Evolutionary conservation across 2,329 filamentous ascomycete species (phyloP).

Genomic region (Trichoderma cornu-damae): DNA sequence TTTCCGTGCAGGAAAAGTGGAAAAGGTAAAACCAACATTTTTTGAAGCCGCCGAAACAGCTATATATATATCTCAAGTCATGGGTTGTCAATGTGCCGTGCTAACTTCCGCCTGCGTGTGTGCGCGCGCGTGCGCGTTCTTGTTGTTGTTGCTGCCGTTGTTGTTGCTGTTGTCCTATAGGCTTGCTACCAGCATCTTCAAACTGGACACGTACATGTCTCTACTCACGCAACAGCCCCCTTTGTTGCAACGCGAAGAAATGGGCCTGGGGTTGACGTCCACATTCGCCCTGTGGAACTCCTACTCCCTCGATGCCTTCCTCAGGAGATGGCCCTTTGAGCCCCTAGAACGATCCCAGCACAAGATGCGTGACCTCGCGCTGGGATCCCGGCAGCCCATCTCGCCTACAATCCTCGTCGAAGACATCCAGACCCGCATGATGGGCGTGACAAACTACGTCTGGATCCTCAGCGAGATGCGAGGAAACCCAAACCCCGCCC

Average conservation of each 20-base stretch:
- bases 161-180: slow-evolving; percentile 28
- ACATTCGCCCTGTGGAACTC: slow-evolving; percentile 37
- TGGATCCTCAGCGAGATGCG: slow-evolving; percentile 30
- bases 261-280: slow-evolving; percentile 32
- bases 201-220: slow-evolving; percentile 38
- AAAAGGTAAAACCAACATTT: slow-evolving; percentile 33
- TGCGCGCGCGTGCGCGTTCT: too few relatives aligned
- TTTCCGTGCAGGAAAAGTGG: slow-evolving; percentile 31
- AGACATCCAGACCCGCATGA: slow-evolving; percentile 33
- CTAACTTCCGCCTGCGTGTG: not conserved
- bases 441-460: slow-evolving; percentile 30
- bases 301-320: slow-evolving; percentile 35
- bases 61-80: not conserved
- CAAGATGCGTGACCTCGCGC: slow-evolving; percentile 29
- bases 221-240: slow-evolving; percentile 31
- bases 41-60: not conserved
- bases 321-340: slow-evolving; percentile 31
- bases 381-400: slow-evolving; percentile 26
- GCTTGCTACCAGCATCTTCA: slow-evolving; percentile 33
- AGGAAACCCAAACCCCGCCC: slow-evolving; percentile 22
- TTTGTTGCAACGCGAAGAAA: slow-evolving; percentile 33
- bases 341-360: slow-evolving; percentile 30
- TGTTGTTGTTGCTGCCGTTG: too few relatives aligned
- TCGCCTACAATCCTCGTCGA: slow-evolving; percentile 30
- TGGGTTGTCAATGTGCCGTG: not conserved